phyloP scores from a whole-genome alignment of 805 yeast species.

The Saccharomyces mikatae region DNA sequence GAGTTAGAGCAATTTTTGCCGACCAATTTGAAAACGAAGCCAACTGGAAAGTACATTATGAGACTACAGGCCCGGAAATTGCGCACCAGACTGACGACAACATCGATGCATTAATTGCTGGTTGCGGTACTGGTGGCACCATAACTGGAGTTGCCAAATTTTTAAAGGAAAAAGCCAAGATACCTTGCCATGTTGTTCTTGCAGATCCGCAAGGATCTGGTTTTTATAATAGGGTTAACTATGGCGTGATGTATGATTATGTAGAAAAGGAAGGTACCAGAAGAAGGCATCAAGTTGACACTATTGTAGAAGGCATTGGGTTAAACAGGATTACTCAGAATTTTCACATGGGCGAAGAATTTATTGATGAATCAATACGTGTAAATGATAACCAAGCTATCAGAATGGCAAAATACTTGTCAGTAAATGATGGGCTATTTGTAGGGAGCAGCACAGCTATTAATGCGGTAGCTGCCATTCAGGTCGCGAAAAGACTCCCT shows the following conservation, averaged over 20 bases:
- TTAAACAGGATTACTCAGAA: slow-evolving; percentile 79
- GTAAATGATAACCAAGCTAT: slow-evolving; percentile 77
- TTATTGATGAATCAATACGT: slow-evolving; percentile 69
- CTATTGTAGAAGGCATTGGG: slow-evolving; percentile 90
- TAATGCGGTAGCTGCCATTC: slow-evolving; percentile 82
- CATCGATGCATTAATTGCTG: slow-evolving; percentile 74
- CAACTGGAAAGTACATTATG: slow-evolving; percentile 80
- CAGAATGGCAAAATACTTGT: slow-evolving; percentile 78
- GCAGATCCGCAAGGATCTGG: slow-evolving; percentile 98
- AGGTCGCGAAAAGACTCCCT: slow-evolving; percentile 41
- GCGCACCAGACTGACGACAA: slow-evolving; percentile 57
- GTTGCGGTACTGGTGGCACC: slow-evolving; percentile 97
- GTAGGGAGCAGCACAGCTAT: slow-evolving; percentile 92
- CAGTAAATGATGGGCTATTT: slow-evolving; percentile 80
- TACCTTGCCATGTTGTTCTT: slow-evolving; percentile 44
- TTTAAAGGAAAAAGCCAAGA: slow-evolving; percentile 51
- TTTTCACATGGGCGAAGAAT: slow-evolving; percentile 60
- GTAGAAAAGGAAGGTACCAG: slow-evolving; percentile 90
- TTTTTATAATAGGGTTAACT: slow-evolving; percentile 70
- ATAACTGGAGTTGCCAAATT: slow-evolving; percentile 83
- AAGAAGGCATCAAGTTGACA: slow-evolving; percentile 93
- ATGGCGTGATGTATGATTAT: slow-evolving; percentile 87
- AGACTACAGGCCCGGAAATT: slow-evolving; percentile 90
- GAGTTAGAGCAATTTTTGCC: slow-evolving; percentile 64
- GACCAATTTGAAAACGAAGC: slow-evolving; percentile 91